Percentiles rank a stretch among this genome's conserved stretches.
Conservation (phyloP, 2,329 filamentous ascomycete genomes). For the Emergomyces africanus region DNA sequence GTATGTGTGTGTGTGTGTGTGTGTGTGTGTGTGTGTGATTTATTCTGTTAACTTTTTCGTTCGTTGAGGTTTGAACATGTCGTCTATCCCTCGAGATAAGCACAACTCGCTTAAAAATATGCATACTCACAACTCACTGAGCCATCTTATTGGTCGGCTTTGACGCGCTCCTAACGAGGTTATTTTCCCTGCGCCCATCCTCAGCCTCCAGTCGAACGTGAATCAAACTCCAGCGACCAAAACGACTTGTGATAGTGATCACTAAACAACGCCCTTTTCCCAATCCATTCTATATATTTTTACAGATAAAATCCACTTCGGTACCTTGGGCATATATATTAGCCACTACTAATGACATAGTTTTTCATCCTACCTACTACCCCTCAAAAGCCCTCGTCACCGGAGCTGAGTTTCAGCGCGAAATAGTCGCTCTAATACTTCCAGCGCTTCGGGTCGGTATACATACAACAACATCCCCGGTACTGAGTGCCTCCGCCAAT, state of each 20-base stretch:
- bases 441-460: background rate
- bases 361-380: background rate
- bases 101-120: too few species aligned
- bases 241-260: background rate
- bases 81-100: too few species aligned
- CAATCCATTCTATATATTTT: background rate
- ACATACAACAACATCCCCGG: background rate
- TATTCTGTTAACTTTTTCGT: too few species aligned
- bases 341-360: background rate
- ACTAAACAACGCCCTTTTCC: background rate
- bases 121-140: too few species aligned
- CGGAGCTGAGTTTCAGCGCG: background rate
- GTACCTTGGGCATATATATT: background rate
- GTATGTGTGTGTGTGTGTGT: too few species aligned
- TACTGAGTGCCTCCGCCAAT: too few species aligned
- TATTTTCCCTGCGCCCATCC: background rate
- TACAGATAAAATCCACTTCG: background rate
- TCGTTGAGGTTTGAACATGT: too few species aligned
- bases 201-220: background rate
- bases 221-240: background rate
- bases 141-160: background rate
- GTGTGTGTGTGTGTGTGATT: too few species aligned
- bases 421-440: background rate
- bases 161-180: background rate
- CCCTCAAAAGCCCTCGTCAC: too few species aligned